Base-by-base conservation (phyloP, 1,139 yeast species). In the Suhomyces bribrorum region DNA sequence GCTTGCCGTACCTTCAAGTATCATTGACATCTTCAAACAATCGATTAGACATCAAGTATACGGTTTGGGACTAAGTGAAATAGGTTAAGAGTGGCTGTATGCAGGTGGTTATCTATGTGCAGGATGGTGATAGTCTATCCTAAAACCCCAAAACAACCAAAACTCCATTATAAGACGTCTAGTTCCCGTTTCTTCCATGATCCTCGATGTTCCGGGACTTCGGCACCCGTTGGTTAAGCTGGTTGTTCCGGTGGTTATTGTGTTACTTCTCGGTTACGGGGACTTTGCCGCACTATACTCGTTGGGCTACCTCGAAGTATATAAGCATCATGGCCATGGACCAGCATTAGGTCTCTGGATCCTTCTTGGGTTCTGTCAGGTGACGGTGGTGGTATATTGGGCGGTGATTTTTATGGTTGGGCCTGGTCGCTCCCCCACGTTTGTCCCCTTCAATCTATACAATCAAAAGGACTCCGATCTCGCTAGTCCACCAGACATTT, bases 401-500 rank as follows among this genome's bases (percentile, higher is more conserved):
- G 37, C 37, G 1, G 34, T 56, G 5, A 46, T 67, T 3, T 41
- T 60, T 15, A 7, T 38, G 2, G 32, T 40, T 3, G 77, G 76
- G 0, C 74, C 76, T 0, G 77, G 77, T 1, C 51, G 36, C 23
- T 44, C 59, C 3, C 61, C 63, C 0, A 34, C 34, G 9, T 45
- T 63, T 17, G 38, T 41, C 6, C 64, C 64, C 0, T 62, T 63
- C 32, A 57, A 68, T 44, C 31, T 68, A 14, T 61, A 59, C 37
- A 43, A 37, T 14, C 11, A 26, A 7, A 41, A 37, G 5, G 42
- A 43, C 5, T 25, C 28, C n/a, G 54, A 36, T 20, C 70, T 71
- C 2, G 43, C 50, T 0, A 49, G 53, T 4, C 41, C 42, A 2
- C 88, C 89, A 0, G 64, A 59, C 2, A 57, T 68, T 28, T 84